Percentiles rank a stretch among this genome's conserved stretches.
Conservation (phyloP, 345 rosid genomes). For the Aurinia saxatilis region DNA sequence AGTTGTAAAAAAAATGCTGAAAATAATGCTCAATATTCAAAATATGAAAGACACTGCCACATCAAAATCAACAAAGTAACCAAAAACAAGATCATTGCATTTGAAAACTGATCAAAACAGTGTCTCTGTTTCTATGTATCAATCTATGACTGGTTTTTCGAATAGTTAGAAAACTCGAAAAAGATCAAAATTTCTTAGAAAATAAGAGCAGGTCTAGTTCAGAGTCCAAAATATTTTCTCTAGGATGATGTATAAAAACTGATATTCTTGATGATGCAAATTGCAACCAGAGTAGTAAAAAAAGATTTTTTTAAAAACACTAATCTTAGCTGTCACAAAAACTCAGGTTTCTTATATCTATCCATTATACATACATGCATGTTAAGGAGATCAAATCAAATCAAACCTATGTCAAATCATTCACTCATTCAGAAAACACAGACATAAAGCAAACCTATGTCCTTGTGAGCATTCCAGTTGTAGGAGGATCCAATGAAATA, state of each 20-base stretch:
- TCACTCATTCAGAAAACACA: neutral
- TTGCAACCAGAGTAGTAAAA: neutral
- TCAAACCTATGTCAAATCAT: neutral
- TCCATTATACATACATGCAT: neutral
- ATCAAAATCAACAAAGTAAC: neutral
- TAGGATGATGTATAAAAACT: neutral
- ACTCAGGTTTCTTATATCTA: neutral
- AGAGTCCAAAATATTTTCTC: neutral
- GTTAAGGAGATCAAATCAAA: neutral
- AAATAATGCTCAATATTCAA: neutral
- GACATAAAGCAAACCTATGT: constrained; percentile 46
- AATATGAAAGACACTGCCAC: neutral
- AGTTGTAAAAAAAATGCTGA: neutral
- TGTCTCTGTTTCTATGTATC: neutral
- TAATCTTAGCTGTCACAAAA: neutral
- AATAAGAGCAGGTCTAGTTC: too few species aligned
- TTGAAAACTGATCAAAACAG: neutral
- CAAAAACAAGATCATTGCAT: neutral
- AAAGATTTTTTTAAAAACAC: neutral
- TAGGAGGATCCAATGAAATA: constrained; percentile 92
- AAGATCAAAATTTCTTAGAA: neutral
- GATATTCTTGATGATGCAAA: too few species aligned
- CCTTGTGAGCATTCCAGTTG: constrained; percentile 72
- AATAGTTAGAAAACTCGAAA: neutral
- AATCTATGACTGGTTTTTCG: neutral